Evolutionary conservation across 192 early-diverging fungal species (phyloP).

Genomic region (Phlyctochytrium planicorne): DNA sequence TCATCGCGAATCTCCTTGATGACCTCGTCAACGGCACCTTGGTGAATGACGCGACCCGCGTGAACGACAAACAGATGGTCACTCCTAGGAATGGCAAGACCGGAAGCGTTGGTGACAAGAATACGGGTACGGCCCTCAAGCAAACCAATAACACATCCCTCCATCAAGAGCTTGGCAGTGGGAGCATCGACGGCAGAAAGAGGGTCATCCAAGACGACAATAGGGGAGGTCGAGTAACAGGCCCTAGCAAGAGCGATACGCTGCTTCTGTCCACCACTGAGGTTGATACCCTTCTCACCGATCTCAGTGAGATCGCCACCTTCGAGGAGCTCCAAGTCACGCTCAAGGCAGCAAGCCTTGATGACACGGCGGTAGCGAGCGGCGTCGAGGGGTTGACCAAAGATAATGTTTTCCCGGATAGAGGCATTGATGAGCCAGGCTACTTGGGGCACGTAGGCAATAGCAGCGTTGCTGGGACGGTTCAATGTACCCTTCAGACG

Average conservation of each 20-base stretch:
- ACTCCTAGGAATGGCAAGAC: conserved; percentile 36
- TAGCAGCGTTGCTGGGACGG: conserved; percentile 31
- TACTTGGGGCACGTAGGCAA: conserved; percentile 69
- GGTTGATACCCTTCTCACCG: conserved; percentile 80
- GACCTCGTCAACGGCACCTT: conserved; percentile 23
- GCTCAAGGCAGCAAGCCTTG: conserved; percentile 59
- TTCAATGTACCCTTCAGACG: conserved; percentile 41
- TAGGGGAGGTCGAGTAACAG: conserved; percentile 64
- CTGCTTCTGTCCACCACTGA: conserved; percentile 42
- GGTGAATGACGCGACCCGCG: conserved; percentile 21
- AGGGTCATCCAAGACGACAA: conserved; percentile 78
- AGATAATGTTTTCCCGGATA: conserved; percentile 69
- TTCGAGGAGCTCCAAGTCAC: conserved; percentile 52
- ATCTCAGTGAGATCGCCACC: conserved; percentile 39
- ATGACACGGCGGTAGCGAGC: conserved; percentile 62
- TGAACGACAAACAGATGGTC: conserved; percentile 42
- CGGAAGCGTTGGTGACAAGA: conserved; percentile 76
- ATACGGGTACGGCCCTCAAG: conserved; percentile 71
- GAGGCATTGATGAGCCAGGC: conserved; percentile 63
- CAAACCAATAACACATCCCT: conserved; percentile 72
- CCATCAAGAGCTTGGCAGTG: conserved; percentile 81
- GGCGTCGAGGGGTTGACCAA: conserved; percentile 54
- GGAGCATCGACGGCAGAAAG: conserved; percentile 92
- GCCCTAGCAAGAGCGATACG: conserved; percentile 63
- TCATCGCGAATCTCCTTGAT: not conserved